A percentile compares a stretch with the other conserved stretches of the same genome.
Evolutionary conservation across 2,329 filamentous ascomycete genomes (phyloP).

Genomic region (Pyrenophora tritici-repentis): DNA sequence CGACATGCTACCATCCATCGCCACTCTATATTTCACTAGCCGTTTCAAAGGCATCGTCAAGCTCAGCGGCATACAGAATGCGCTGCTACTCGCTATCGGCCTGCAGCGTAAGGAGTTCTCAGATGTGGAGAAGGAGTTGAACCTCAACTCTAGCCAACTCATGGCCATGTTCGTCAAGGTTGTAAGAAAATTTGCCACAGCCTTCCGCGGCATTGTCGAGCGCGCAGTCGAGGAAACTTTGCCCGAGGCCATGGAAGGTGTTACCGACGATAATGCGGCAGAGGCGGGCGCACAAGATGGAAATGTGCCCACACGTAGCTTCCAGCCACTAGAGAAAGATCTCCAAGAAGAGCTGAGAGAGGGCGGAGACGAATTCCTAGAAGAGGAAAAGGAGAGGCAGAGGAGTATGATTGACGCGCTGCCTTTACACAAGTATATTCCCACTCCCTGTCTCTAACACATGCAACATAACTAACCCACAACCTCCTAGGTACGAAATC

Average conservation of each 20-base stretch:
- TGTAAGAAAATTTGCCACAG: constrained; percentile 79
- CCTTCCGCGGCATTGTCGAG: constrained; percentile 77
- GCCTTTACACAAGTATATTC: constrained; percentile 78
- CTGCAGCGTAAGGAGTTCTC: constrained; percentile 89
- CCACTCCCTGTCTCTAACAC: neutral
- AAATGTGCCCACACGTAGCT: constrained; percentile 62
- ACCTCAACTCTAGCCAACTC: constrained; percentile 75
- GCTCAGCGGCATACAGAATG: constrained; percentile 81
- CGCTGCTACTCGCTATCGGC: constrained; percentile 83
- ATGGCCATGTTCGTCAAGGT: constrained; percentile 98
- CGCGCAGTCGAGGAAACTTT: constrained; percentile 62
- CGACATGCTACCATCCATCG: constrained; percentile 84
- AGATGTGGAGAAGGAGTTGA: constrained; percentile 76
- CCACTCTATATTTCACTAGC: constrained; percentile 82
- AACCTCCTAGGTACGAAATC: constrained; percentile 49
- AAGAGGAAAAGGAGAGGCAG: constrained; percentile 73
- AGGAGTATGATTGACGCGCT: constrained; percentile 87
- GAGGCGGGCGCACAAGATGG: constrained; percentile 59
- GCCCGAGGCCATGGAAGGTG: constrained; percentile 51
- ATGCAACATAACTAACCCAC: constrained; percentile 2
- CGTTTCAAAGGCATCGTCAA: constrained; percentile 69
- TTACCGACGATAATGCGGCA: constrained; percentile 14
- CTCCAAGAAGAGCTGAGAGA: constrained; percentile 84
- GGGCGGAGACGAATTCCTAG: constrained; percentile 76
- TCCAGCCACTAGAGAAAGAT: constrained; percentile 70